Evolutionary conservation across 2,329 filamentous ascomycete species (phyloP), one percentile per base, ranked within the genome.

Genomic region (Pseudopyricularia cyperi): DNA sequence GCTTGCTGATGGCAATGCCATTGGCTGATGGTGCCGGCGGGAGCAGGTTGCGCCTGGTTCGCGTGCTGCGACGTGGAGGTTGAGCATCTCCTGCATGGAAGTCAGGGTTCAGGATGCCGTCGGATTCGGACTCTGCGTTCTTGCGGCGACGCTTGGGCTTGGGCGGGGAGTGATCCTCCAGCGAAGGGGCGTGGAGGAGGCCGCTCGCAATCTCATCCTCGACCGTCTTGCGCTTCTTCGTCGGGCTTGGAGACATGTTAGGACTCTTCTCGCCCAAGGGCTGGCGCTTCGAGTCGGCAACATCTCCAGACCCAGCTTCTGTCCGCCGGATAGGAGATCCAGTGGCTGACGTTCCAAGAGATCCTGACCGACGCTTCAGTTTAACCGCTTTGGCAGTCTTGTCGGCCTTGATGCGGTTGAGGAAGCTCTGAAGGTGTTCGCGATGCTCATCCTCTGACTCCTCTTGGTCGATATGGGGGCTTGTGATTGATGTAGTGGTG

Each of bases 161-260:
- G 8, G 62, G 56, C 32, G 61, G 60, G 7, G 56, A 58, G 7
- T 53, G 54, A 50, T 63, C 60, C 2, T 60, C 58, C 37, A 60
- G 55, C 14, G 58, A 56, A n/a, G 57, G 58, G 46, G 60, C 61
- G 52, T 52, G 58, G 28, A 61, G 58, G 42, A 56, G 53, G 46
- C 48, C 54, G 44, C 48, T 47, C 15, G 52, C 50, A 14, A 56
- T 54, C 17, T 59, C 58, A 7, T 56, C 55, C 2, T 60, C 55
- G 3, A 60, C 61, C n/a, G 55, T 53, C 58, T 68, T 68, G 28
- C 66, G 60, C 58, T 69, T 68, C 60, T 68, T 70, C 22, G 55
- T 55, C 7, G 65, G 66, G 55, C 65, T 68, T 8, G 66, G 66
- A 53, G 66, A 68, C 53, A 56, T 55, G 60, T 70, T 70, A 28